Conservation (phyloP, 176 grass and related monocot genomes). For the Cenchrus americanus region DNA sequence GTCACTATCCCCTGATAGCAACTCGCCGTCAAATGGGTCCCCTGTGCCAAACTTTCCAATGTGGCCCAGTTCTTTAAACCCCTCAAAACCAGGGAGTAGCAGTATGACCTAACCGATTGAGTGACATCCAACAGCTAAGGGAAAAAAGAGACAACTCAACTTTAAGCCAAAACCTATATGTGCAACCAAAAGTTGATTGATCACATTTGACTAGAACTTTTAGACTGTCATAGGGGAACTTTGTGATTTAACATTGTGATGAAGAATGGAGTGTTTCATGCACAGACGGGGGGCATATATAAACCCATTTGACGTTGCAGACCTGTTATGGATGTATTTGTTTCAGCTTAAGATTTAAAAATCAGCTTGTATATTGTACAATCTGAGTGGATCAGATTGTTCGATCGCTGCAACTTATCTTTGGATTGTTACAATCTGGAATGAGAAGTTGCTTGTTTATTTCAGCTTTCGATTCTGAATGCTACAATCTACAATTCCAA, state of each 20-base stretch:
- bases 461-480: background rate
- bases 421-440: background rate
- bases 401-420: background rate
- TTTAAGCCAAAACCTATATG: constrained; percentile 27
- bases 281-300: background rate
- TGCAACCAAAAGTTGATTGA: constrained; percentile 20
- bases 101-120: constrained; percentile 16
- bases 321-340: background rate
- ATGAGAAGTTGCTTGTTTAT: background rate
- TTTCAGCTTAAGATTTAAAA: background rate
- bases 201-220: background rate
- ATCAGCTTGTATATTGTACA: background rate
- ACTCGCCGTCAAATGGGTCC: constrained; percentile 32
- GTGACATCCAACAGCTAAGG: constrained; percentile 12
- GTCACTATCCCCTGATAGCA: constrained; percentile 11
- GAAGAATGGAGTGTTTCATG: background rate
- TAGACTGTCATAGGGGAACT: background rate
- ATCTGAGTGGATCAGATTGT: background rate
- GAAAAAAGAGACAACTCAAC: constrained; percentile 22
- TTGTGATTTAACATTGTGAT: background rate
- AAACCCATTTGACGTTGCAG: background rate
- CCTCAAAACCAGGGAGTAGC: constrained; percentile 45
- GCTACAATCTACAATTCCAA: background rate
- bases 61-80: background rate
- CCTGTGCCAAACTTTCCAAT: background rate